phyloP scores from a whole-genome alignment of 768 basidiomycete species.

The Lactifluus piperatus region DNA sequence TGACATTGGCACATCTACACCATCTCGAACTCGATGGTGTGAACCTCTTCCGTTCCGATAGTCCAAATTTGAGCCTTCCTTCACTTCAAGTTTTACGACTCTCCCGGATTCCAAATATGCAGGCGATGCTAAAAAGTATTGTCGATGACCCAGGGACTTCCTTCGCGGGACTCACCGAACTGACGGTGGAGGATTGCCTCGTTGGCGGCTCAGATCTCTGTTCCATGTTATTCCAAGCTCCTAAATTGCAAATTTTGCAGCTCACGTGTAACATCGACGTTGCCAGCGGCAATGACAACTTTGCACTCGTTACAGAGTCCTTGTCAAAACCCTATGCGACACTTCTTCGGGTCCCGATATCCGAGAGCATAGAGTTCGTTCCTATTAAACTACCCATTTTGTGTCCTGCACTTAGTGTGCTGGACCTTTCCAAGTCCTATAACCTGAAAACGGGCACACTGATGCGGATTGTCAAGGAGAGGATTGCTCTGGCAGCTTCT shows the following conservation, averaged over 20 bases:
- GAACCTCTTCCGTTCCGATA: not conserved
- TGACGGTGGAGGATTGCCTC: not conserved
- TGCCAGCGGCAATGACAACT: too few relatives aligned
- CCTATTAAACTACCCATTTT: constrained; percentile 6
- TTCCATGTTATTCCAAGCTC: not conserved
- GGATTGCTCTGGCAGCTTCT: not conserved
- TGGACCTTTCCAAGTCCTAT: constrained; percentile 13
- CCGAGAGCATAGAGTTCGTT: not conserved
- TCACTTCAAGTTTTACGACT: constrained; percentile 11
- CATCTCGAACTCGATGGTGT: constrained; percentile 12
- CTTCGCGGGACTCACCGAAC: constrained; percentile 10
- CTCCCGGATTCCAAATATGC: not conserved
- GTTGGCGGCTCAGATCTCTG: not conserved
- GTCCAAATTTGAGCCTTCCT: constrained; percentile 8
- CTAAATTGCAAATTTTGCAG: constrained; percentile 2
- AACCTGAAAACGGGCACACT: constrained; percentile 14
- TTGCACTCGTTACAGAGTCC: not conserved
- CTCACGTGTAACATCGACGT: not conserved
- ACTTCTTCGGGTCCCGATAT: not conserved
- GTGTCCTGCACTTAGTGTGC: constrained; percentile 12
- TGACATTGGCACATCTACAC: constrained; percentile 11
- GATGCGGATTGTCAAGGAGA: constrained; percentile 16
- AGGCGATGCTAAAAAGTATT: not conserved
- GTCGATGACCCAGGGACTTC: constrained; percentile 6
- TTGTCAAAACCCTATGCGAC: not conserved